These are phyloP conservation scores for Protostelium mycophagum DNA, from an alignment of 78 protist species.

Conservation along the genomic window DNA sequence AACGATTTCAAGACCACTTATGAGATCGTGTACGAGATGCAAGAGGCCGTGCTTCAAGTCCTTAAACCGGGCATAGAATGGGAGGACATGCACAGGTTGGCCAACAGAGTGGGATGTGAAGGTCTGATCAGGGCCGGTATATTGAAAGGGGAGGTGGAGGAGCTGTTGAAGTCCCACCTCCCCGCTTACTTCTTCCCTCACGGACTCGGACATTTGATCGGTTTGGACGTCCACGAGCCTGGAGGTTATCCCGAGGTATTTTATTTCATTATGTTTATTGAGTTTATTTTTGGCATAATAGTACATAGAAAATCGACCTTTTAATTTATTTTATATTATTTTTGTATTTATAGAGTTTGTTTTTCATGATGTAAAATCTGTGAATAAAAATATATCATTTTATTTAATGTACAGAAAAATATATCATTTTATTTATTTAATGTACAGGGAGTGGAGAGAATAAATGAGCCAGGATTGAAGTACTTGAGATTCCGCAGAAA, in stretches of 20 bases:
- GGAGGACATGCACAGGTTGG: conserved; percentile 76
- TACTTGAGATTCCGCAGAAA: conserved; percentile 59
- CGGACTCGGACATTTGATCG: conserved; percentile 92
- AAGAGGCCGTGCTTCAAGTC: conserved; percentile 21
- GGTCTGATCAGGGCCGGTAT: conserved; percentile 53
- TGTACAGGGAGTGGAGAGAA: background rate
- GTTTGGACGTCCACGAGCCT: conserved; percentile 93
- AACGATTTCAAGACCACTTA: conserved; percentile 29
- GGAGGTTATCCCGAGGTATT: conserved; percentile 80
- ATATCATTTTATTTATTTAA: too few relatives aligned
- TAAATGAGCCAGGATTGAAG: conserved; percentile 28
- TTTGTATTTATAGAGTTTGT: too few relatives aligned
- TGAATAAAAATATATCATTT: too few relatives aligned
- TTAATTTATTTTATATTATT: too few relatives aligned
- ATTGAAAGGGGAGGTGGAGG: conserved; percentile 58
- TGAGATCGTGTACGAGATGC: conserved; percentile 72
- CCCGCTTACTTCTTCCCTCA: conserved; percentile 84
- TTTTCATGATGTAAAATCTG: too few relatives aligned
- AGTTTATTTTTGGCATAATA: background rate
- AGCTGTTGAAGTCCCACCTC: conserved; percentile 47
- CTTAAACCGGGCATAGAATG: conserved; percentile 78
- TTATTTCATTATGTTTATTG: too few relatives aligned
- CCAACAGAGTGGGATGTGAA: conserved; percentile 36
- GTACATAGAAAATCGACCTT: too few relatives aligned
- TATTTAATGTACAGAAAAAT: too few relatives aligned